Conservation (phyloP, 2,329 filamentous ascomycete species). For the Cadophora sp. region DNA sequence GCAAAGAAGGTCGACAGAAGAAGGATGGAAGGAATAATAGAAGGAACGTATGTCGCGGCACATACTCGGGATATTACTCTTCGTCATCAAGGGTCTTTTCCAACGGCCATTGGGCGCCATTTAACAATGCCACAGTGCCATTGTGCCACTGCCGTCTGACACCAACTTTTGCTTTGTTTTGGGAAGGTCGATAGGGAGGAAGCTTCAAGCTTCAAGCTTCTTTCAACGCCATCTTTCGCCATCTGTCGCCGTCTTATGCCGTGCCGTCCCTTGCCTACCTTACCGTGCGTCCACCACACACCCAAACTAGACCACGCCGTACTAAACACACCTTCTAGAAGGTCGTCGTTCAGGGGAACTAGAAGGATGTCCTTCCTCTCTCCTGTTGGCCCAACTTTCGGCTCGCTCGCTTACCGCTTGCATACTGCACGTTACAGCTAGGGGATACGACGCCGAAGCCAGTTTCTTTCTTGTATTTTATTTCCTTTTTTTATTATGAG, state of each 20-base stretch:
- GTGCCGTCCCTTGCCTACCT: slow-evolving; percentile 5
- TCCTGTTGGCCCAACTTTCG: slow-evolving; percentile 1
- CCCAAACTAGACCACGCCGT: no score
- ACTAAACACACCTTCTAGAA: slow-evolving; percentile 5
- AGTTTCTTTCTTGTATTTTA: neutral
- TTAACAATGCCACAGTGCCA: no score
- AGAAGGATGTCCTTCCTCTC: neutral
- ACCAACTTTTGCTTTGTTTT: neutral
- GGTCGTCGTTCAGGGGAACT: neutral
- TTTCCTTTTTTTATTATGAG: neutral
- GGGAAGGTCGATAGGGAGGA: slow-evolving; percentile 11
- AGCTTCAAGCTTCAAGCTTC: neutral
- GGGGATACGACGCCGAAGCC: neutral
- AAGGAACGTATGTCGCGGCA: neutral
- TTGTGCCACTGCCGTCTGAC: slow-evolving; percentile 5
- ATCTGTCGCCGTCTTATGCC: neutral
- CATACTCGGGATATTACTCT: slow-evolving; percentile 4
- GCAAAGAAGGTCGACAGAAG: neutral
- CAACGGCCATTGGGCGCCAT: neutral
- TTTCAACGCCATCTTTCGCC: neutral
- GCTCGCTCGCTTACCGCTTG: neutral
- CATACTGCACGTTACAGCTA: neutral
- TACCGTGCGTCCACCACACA: neutral
- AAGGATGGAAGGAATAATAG: neutral
- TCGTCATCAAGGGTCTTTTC: neutral